Base-by-base conservation (phyloP, 495 filamentous ascomycete species). In the Aspergillus sclerotiicarbonarius region DNA sequence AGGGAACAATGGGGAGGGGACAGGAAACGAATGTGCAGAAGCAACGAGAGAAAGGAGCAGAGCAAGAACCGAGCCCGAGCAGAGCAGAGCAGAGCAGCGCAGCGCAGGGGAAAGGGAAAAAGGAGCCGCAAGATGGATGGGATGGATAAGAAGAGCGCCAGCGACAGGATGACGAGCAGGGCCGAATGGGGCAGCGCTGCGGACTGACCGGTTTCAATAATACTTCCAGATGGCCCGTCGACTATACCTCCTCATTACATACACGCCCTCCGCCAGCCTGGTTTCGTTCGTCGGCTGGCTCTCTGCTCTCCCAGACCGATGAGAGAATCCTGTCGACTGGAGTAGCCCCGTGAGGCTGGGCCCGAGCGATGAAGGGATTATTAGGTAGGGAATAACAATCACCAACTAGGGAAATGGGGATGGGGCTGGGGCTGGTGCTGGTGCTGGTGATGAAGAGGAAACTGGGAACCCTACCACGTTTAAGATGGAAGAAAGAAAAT, bases 101-200 rank as follows among this genome's bases (percentile, higher is more conserved):
- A 41, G 31, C 53, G 37, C 58, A 52, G 51, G 46, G 30, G 50
- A 62, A 53, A 47, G 32, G 35, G 41, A 62, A 62, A 64, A 53
- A n/a, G 46, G 37, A 41, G 37, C 37, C 37, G n/a, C 10, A 41
- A n/a, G 37, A 44, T 41, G 31, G 33, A 44, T 46, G 53, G 16
- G 20, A 59, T 47, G 46, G 56, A 58, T 47, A 29, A 51, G 50
- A 50, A 50, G 37, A n/a, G 37, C 5, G 37, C 5, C 7, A 41
- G 37, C 10, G 8, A 41, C 7, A n/a, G 64, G 61, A 54, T 65
- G 57, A 58, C 51, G 44, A 63, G 64, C 37, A 41, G 37, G 37
- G 37, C 37, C 37, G 13, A 30, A 20, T 52, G 48, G 35, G 43
- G 31, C 35, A 39, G 30, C 5, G 37, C 37, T 15, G 37, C 12